A percentile compares a stretch with the other conserved stretches of the same genome.
phyloP scores from a whole-genome alignment of 2,329 filamentous ascomycete genomes.

The Myriosclerotinia scirpicola region DNA sequence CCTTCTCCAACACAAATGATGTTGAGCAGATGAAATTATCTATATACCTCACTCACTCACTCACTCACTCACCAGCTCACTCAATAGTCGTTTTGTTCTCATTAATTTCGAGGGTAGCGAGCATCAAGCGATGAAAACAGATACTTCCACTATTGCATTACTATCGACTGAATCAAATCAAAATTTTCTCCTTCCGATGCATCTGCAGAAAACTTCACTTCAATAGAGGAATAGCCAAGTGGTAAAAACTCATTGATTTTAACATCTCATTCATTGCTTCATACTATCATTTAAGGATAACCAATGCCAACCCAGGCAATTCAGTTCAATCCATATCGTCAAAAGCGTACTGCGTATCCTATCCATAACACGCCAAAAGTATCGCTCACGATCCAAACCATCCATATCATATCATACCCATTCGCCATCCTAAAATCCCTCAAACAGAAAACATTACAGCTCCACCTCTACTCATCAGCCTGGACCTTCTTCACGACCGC shows the following conservation, averaged over 20 bases:
- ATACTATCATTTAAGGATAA: neutral
- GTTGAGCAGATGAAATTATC: too few species aligned
- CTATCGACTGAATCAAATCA: neutral
- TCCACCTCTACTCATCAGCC: conserved; percentile 42
- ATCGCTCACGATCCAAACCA: conserved; percentile 11
- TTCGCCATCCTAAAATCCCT: conserved; percentile 24
- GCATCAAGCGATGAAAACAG: too few species aligned
- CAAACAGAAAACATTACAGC: conserved; percentile 25
- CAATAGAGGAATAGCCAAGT: neutral
- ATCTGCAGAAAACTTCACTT: neutral
- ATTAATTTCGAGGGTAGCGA: too few species aligned
- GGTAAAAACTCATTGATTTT: neutral
- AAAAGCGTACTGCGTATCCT: conserved; percentile 11
- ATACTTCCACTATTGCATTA: neutral
- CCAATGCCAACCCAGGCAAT: neutral
- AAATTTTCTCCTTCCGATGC: neutral
- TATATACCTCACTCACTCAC: too few species aligned
- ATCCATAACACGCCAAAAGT: conserved; percentile 15
- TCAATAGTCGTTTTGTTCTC: too few species aligned
- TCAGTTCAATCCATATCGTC: neutral
- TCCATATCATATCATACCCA: conserved; percentile 7
- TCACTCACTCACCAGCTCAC: too few species aligned
- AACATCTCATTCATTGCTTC: neutral
- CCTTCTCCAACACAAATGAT: too few species aligned
- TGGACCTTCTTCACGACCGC: conserved; percentile 83